These are phyloP conservation scores for Penicillium sp. DNA, from an alignment of 2,329 filamentous ascomycete genomes.

Conservation along the genomic window DNA sequence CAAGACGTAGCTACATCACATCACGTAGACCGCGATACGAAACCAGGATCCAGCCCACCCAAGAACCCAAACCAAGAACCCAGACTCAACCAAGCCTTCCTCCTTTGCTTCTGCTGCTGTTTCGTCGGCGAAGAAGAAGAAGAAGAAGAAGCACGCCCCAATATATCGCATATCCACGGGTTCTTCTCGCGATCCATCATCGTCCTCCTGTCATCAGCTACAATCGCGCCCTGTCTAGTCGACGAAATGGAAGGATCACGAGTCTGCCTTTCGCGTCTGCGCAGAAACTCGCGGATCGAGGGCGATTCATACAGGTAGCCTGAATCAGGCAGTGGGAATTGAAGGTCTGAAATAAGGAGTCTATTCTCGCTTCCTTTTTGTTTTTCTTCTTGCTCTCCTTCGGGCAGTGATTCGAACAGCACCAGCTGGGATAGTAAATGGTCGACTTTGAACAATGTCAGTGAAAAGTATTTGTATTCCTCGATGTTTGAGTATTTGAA, in stretches of 20 bases:
- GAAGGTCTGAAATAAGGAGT: conserved; percentile 17
- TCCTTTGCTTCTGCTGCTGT: neutral
- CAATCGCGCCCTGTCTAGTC: neutral
- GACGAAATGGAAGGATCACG: conserved; percentile 3
- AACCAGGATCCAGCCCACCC: conserved; percentile 8
- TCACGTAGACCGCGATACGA: neutral
- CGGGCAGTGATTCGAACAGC: neutral
- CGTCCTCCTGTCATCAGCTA: conserved; percentile 1
- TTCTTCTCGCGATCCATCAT: neutral
- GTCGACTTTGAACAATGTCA: conserved; percentile 24
- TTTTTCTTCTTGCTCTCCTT: neutral
- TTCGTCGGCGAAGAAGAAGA: neutral
- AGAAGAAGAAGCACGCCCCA: neutral
- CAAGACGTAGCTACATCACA: neutral
- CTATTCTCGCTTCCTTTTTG: neutral
- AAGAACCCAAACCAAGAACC: conserved; percentile 13
- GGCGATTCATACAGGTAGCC: conserved; percentile 13
- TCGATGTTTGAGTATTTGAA: conserved; percentile 25
- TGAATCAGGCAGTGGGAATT: conserved; percentile 17
- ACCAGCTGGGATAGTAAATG: conserved; percentile 2
- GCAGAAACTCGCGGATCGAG: conserved; percentile 11
- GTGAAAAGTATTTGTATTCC: conserved; percentile 27
- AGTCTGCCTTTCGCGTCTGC: conserved; percentile 12
- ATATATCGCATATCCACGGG: conserved; percentile 15
- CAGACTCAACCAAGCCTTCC: conserved; percentile 14